Percentiles rank a stretch among this genome's conserved stretches.
Conservation (phyloP, 129 eudicot genomes). For the Flaveria sonorensis region DNA sequence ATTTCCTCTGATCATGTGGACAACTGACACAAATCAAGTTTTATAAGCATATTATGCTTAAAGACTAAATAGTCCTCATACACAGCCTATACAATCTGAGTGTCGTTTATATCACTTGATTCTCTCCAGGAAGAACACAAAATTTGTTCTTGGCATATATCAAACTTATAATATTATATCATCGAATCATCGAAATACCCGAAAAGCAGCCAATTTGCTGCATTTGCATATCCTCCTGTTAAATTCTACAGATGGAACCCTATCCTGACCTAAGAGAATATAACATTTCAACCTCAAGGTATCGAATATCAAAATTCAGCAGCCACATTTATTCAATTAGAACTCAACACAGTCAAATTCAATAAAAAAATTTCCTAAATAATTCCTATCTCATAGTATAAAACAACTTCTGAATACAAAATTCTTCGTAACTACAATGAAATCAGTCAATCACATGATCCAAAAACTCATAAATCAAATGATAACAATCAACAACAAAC, state of each 20-base stretch:
- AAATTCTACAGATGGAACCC: neutral
- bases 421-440: neutral
- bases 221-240: neutral
- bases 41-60: conserved; percentile 9
- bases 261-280: neutral
- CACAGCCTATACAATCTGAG: conserved; percentile 16
- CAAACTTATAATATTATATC: conserved; percentile 4
- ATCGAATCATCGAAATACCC: neutral
- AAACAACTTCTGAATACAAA: neutral
- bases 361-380: conserved; percentile 12
- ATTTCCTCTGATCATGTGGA: neutral
- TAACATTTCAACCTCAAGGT: neutral
- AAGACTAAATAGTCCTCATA: neutral
- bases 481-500: neutral
- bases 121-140: conserved; percentile 7
- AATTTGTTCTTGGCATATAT: neutral
- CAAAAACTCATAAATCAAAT: neutral
- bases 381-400: neutral
- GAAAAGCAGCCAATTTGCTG: neutral
- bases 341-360: neutral
- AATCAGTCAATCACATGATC: neutral
- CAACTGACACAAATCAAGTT: neutral
- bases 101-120: neutral
- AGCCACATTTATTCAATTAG: neutral
- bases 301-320: conserved; percentile 10